Base-by-base conservation (phyloP, 2,329 filamentous ascomycete species). In the Aspergillus pseudonomiae region DNA sequence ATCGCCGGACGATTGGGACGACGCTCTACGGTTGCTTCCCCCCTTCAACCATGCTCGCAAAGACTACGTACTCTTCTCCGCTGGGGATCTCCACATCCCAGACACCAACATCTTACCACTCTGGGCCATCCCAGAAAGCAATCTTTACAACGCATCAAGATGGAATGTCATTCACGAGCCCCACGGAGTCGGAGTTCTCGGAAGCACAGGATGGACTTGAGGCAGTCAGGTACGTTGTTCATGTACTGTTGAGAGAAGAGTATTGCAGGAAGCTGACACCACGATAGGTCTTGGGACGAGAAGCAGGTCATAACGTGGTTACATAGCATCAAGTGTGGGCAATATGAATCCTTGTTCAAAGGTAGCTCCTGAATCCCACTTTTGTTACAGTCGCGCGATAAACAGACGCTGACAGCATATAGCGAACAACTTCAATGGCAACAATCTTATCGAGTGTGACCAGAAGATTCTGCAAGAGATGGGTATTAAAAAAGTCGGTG, bases 401-500 rank as follows among this genome's bases (percentile, higher is more conserved):
- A 28, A 26, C 56, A 45, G 46, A n/a, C 57, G 11, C 56, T 48
- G 39, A 46, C 26, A 24, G 46, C 30, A 32, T 19, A 39, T 41
- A 87, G 85, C 89, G 75, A 97, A 99, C 78, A 92, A 98, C 78
- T 97, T 99, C 82, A 99, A 95, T 75, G 95, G 95, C 73, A 93
- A 97, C 81, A 97, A 96, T 75, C 84, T 99, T 52, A 85, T 99
- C 70, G 95, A 99, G 80, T 94, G 97, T 85, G 95, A 99, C 79
- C 96, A 97, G 83, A 90, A 93, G 61, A 93, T 96, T 46, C 85
- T 99, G 67, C 96, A 97, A 79, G 95, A 99, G 78, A 96, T 99
- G 88, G 95, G 95, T 50, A 94, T 99, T 71, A 96, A 97, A 71
- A 99, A 98, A 80, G 92, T 99, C 68, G 95, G 95, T 67, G 95